phyloP scores from a whole-genome alignment of 2,329 filamentous ascomycete species.

The Xylariomycetidae sp. region DNA sequence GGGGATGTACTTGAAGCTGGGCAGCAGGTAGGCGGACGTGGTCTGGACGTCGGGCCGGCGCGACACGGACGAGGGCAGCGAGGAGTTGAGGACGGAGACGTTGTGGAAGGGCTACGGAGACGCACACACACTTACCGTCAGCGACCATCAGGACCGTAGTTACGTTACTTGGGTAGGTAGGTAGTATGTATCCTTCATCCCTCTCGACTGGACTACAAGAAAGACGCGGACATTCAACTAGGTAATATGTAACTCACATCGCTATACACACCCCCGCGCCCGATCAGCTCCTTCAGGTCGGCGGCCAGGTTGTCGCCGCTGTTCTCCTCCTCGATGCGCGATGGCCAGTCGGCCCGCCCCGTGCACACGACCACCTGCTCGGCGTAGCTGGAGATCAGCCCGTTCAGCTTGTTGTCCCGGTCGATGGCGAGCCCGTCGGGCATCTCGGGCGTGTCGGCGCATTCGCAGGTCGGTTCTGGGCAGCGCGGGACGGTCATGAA shows the following conservation, averaged over 20 bases:
- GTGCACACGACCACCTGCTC: conserved; percentile 84
- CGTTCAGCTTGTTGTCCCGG: conserved; percentile 60
- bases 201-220: too few relatives aligned
- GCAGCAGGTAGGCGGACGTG: conserved; percentile 70
- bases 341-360: conserved; percentile 73
- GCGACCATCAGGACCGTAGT: conserved; percentile 10
- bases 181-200: too few relatives aligned
- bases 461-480: conserved; percentile 70
- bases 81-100: conserved; percentile 69
- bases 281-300: conserved; percentile 65
- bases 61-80: conserved; percentile 56
- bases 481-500: conserved; percentile 48
- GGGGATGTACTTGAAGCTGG: conserved; percentile 75
- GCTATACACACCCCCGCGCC: conserved; percentile 57
- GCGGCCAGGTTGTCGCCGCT: conserved; percentile 60
- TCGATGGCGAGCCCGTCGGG: conserved; percentile 71
- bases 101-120: conserved; percentile 70
- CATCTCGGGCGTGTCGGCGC: conserved; percentile 59
- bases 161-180: too few relatives aligned
- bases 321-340: conserved; percentile 77
- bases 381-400: conserved; percentile 70
- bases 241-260: conserved; percentile 59
- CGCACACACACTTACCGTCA: conserved; percentile 28
- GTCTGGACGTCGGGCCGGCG: conserved; percentile 41
- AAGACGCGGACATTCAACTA: too few relatives aligned